A percentile compares a stretch with the other conserved stretches of the same genome.
Evolutionary conservation across 2,329 filamentous ascomycete genomes (phyloP).

Genomic region (Tolypocladium album): DNA sequence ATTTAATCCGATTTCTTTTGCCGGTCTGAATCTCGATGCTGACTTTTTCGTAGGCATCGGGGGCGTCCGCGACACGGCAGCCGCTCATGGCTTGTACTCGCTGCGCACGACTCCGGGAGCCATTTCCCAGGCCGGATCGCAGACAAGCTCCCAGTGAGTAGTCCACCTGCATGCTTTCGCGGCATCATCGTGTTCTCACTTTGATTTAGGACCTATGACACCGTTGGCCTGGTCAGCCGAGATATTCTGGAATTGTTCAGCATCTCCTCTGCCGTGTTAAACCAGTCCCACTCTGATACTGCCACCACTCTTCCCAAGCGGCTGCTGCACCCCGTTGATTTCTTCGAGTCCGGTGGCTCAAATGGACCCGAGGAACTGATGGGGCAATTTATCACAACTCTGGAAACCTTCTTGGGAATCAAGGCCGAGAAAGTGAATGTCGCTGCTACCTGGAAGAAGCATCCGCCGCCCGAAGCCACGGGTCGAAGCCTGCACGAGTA

Average conservation of each 20-base stretch:
- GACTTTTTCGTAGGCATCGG: conserved; percentile 6
- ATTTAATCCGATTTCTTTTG: not conserved
- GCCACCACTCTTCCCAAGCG: conserved; percentile 4
- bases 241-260: conserved; percentile 14
- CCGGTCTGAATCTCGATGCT: not conserved
- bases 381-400: conserved; percentile 10
- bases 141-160: conserved; percentile 11
- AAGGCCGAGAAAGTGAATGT: conserved; percentile 10
- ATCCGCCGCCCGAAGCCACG: conserved; percentile 10
- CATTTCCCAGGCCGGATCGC: conserved; percentile 6
- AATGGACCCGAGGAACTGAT: conserved; percentile 5
- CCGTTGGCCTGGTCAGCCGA: conserved; percentile 12
- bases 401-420: conserved; percentile 12
- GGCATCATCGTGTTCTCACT: not conserved
- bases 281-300: not conserved
- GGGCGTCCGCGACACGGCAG: conserved; percentile 8
- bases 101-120: conserved; percentile 10
- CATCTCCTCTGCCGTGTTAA: conserved; percentile 7
- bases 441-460: conserved; percentile 9
- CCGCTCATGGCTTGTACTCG: conserved; percentile 19
- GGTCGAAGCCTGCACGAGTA: conserved; percentile 14
- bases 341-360: conserved; percentile 3
- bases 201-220: conserved; percentile 8
- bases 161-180: not conserved
- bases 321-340: conserved; percentile 16